Base-by-base conservation (phyloP, 1,284 basidiomycete genomes). In the Hemileia vastatrix region DNA sequence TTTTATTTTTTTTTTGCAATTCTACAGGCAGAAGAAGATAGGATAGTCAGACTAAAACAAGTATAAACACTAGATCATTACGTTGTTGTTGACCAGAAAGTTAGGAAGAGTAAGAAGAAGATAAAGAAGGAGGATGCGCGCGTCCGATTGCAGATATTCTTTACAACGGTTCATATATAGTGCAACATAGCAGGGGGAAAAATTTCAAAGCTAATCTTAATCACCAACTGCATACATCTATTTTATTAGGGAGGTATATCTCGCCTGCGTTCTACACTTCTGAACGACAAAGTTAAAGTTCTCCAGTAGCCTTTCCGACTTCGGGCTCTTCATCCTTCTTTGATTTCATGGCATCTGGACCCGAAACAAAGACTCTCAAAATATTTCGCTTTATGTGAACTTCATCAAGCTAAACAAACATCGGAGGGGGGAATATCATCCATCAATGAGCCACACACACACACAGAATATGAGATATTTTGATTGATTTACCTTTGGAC, bases 371-470 rank as follows among this genome's bases (percentile, higher is more conserved):
- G 24, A 50, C 59, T 54, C 54, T 23, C 13, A 61, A 27, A 21
- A 61, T 61, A 23, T 61, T 61, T 61, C 54, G 59, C 40, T 61
- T 61, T 3, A 61, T 61, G 54, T 61, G 59, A 48, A 61, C 43
- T 53, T 61, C 59, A 18, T 61, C 59, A n/a, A 54, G 49, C 59
- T 61, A 45, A n/a, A 40, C 3, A 47, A 15, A 27, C 21, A 52
- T 8, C 9, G 9, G 24, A 21, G 5, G 21, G n/a, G 8, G 40
- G 40, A n/a, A 43, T 8, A 43, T 8, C 8, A 43, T n/a, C 8
- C 8, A 8, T 8, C 3, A 4, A 54, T 24, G 18, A 32, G 8
- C 15, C 8, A 1, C 52, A 24, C 15, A 33, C 2, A 32, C 8
- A 36, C 43, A 4, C 13, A 40, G 27, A 6, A 13, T 2, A 40